These are phyloP conservation scores for Lasiodiplodia hormozganensis DNA, from an alignment of 2,329 filamentous ascomycete genomes.

Conservation along the genomic window DNA sequence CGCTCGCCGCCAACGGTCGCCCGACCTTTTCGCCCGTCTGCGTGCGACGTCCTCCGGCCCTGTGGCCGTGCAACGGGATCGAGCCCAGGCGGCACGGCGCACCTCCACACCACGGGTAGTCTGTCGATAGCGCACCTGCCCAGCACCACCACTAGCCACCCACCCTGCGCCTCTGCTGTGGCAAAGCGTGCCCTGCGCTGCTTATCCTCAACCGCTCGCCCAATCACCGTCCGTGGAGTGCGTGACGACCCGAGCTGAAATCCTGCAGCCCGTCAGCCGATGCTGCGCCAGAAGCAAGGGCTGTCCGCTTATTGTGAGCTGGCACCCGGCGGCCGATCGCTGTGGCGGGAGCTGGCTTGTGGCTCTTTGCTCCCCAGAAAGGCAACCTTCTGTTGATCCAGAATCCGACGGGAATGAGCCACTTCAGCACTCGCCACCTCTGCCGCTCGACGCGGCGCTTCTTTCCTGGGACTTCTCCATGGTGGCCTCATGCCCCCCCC, in stretches of 20 bases:
- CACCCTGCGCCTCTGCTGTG: constrained; percentile 11
- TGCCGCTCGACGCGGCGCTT: not conserved
- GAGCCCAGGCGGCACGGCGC: constrained; percentile 1
- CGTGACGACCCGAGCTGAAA: constrained; percentile 13
- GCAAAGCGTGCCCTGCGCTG: not conserved
- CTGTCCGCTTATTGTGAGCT: constrained; percentile 7
- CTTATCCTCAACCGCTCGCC: not conserved
- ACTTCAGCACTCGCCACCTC: constrained; percentile 11
- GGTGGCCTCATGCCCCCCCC: constrained; percentile 6
- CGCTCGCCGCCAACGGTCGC: constrained; percentile 12
- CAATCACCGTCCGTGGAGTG: constrained; percentile 1
- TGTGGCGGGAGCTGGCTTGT: constrained; percentile 25
- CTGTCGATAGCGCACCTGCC: constrained; percentile 12
- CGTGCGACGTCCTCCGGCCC: not conserved
- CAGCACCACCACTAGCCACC: constrained; percentile 8
- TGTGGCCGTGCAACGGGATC: constrained; percentile 24
- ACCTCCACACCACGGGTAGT: constrained; percentile 22
- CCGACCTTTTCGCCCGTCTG: not conserved
- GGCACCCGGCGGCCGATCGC: constrained; percentile 22
- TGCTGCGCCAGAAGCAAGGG: constrained; percentile 18
- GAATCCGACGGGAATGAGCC: not conserved
- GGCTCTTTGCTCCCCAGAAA: constrained; percentile 17
- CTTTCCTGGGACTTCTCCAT: not conserved
- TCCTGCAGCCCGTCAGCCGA: constrained; percentile 24
- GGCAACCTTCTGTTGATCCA: constrained; percentile 11